phyloP scores from a whole-genome alignment of 352 stramenopile genomes.

The Globisporangium abappressorium region DNA sequence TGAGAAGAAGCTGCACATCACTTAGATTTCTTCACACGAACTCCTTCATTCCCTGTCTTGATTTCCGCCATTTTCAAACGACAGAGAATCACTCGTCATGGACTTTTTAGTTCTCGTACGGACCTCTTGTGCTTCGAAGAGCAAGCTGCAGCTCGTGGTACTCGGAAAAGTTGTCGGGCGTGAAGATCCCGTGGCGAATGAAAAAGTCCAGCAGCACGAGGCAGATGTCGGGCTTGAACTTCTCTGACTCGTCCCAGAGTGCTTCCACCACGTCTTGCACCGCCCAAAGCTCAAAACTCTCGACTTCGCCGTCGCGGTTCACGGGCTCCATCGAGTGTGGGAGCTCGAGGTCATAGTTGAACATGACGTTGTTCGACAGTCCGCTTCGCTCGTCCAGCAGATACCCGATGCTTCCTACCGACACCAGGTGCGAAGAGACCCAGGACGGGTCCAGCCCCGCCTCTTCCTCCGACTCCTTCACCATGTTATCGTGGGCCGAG shows the following conservation, averaged over 20 bases:
- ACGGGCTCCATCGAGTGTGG: conserved; percentile 29
- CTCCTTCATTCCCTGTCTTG: background rate
- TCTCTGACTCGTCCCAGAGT: conserved; percentile 42
- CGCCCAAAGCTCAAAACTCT: conserved; percentile 52
- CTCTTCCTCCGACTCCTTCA: conserved; percentile 69
- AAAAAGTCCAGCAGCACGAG: conserved; percentile 66
- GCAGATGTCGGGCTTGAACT: conserved; percentile 73
- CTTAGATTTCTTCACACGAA: background rate
- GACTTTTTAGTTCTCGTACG: conserved; percentile 17
- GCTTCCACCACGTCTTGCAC: conserved; percentile 33
- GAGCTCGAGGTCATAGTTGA: conserved; percentile 65
- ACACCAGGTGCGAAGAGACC: conserved; percentile 29
- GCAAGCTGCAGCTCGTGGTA: conserved; percentile 41
- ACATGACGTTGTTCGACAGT: conserved; percentile 68
- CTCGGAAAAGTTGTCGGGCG: conserved; percentile 47
- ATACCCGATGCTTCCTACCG: conserved; percentile 55
- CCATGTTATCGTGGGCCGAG: conserved; percentile 63
- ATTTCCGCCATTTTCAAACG: background rate
- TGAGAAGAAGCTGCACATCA: conserved; percentile 19
- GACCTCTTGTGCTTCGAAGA: conserved; percentile 25
- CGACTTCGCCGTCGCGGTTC: conserved; percentile 63
- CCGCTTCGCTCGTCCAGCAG: conserved; percentile 51
- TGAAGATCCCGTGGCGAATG: conserved; percentile 59
- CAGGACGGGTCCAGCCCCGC: conserved; percentile 41
- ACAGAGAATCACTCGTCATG: background rate